Percentiles rank a stretch among this genome's conserved stretches.
phyloP scores from a whole-genome alignment of 495 filamentous ascomycete species.

The Cercophora samala region DNA sequence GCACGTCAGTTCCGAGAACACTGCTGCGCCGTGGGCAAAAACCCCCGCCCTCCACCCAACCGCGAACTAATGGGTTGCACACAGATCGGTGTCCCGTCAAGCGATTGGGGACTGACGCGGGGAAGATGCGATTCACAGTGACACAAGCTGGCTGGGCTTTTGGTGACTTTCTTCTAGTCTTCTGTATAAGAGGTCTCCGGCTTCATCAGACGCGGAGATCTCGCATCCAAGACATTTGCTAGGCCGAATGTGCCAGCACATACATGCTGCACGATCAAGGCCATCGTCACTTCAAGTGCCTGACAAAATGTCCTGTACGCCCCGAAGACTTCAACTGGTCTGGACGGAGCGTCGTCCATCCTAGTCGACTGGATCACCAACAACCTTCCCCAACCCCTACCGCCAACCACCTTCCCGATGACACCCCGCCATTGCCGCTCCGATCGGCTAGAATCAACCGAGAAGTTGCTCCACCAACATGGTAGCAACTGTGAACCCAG shows the following conservation, averaged over 20 bases:
- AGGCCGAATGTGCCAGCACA: conserved; percentile 15
- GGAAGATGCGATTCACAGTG: conserved; percentile 9
- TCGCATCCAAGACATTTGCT: conserved; percentile 20
- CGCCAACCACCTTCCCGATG: background rate
- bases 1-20: background rate
- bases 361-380: background rate
- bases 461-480: conserved; percentile 3
- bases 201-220: conserved; percentile 16
- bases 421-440: conserved; percentile 3
- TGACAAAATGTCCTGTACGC: conserved; percentile 1
- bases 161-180: background rate
- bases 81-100: conserved; percentile 17
- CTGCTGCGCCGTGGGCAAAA: conserved; percentile 9
- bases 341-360: background rate
- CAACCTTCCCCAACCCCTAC: background rate
- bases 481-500: background rate
- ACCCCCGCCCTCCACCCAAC: conserved; percentile 8
- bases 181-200: background rate
- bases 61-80: conserved; percentile 13
- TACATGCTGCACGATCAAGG: conserved; percentile 15
- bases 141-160: background rate
- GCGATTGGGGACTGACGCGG: conserved; percentile 13
- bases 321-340: background rate
- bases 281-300: conserved; percentile 3
- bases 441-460: conserved; percentile 12